Base-by-base conservation (phyloP, 805 yeast genomes). In the Wickerhamiella australiensis region DNA sequence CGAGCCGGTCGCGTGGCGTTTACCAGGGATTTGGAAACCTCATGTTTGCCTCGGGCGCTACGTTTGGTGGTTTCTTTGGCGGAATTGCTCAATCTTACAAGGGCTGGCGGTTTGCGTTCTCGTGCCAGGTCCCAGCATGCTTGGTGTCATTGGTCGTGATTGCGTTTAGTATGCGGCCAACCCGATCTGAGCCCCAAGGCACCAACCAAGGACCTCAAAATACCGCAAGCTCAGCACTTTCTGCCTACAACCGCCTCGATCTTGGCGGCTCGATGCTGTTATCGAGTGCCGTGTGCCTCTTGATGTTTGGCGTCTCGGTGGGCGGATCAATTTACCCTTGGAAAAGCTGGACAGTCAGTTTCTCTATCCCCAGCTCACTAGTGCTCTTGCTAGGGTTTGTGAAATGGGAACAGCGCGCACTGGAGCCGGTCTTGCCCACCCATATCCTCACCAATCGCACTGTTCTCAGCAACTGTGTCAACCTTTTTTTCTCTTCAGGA, bases 21-120 rank as follows among this genome's bases (percentile, higher is more conserved):
- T 85, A 77, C 63, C 96, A 87, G 61, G 96, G 96, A 0, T 62
- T 83, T 47, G 82, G 82, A 31, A 86, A 86, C 61, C 69, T 86
- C 17, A 78, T 77, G 38, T 87, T 75, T 59, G 90, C 87, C 12
- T 60, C 78, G 17, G 96, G 96, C 3, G 80, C 85, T 1, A 80
- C 82, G 0, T 62, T 74, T 43, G 94, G 94, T 13, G 88, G 87
- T 1, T 47, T 50, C 64, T 18, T 73, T 69, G 64, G 75, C 61
- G 86, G 87, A 1, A 54, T 73, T 20, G 65, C 80, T 47, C 72
- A 80, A 27, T 65, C 67, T 7, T 61, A 57, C 40, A 63, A 70
- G 40, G 84, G 85, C 12, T 84, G 94, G 94, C 69, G 87, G 60
- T 69, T 61, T 47, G 71, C 69, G 8, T 69, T 69, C 50, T 55